Base-by-base conservation (phyloP, 257 asterid species). In the Misopates orontium region DNA sequence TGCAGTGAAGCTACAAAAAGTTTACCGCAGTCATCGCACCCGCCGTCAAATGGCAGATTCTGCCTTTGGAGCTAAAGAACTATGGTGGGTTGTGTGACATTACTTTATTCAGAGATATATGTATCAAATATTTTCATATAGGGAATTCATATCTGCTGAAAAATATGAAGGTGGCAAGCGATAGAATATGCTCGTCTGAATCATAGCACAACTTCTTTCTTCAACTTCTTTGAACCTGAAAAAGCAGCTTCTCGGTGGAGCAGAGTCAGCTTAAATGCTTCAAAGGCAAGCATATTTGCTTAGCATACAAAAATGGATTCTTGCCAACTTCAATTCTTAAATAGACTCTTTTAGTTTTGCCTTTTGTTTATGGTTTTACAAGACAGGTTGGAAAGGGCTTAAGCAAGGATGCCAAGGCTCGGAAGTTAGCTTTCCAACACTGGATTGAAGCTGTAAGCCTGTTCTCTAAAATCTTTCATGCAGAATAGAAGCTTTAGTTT, bases 141-240 rank as follows among this genome's bases (percentile, higher is more conserved):
- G 17, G 47, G 42, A 39, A 36, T 45, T 55, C 48, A 49, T 39
- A 62, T 28, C 15, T 45, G 56, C 19, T 10, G 64, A 69, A 8
- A 31, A 2, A 67, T 44, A 18, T 66, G 78, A 75, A 81, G 86
- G 86, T 81, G 86, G 86, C 77, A 72, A 73, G 86, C 84, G 4
- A 65, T 56, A 47, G 68, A 62, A 47, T 72, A 64, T 40, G 77
- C 77, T 47, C 53, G 67, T 32, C 67, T 72, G 48, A 72, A 68
- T 49, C 71, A 62, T 42, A 69, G 24, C 44, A 67, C 73, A 8
- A 62, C 49, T 31, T 58, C 81, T 8, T 76, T 67, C 71, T 76
- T 76, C 64, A 54, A 60, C 56, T 64, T 55, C 32, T 47, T 67
- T 17, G 51, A 67, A 67, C 77, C 71, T 21, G 81, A 76, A 64